Base-by-base conservation (phyloP, 2,329 filamentous ascomycete genomes). In the Paecilomyces dactylethromorphus region DNA sequence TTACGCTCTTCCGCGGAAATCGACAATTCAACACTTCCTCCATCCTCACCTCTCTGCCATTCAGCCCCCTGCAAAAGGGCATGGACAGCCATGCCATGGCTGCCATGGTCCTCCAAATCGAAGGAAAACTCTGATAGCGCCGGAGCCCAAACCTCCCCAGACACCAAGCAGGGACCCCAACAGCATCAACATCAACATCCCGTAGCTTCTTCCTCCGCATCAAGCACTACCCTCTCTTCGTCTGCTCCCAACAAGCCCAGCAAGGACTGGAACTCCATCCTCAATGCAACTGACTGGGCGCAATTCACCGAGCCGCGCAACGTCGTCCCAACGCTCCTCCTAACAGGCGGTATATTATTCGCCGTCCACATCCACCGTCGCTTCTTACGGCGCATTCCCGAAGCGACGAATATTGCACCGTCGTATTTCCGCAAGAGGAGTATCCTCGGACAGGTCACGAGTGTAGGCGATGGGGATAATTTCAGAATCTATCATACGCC, bases 401-500 rank as follows among this genome's bases (percentile, higher is more conserved):
- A 86, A 58, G 85, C 90, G 35, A 81, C 84, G 24, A 83, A 92
- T 70, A 88, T 99, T 65, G 85, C 86, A 54, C 89, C 91, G 1
- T 79, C 81, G 11, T 88, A 87, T 70, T 93, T 93, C 71, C 85
- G 90, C 53, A 86, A 81, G 61, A 83, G 90, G 66, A 92, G 85
- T 65, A 71, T 99, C 50, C 89, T 93, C 66, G 94, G 94, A 13
- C 84, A 84, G 62, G 94, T 97, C 50, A 97, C 93, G 12, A 92
- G 90, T 66, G 94, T 99, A 24, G 94, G 95, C 50, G 94, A 99
- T 81, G 95, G 92, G 3, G 94, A 99, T 75, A 93, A 93, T 71
- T 97, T 99, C 73, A 89, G 94, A 66, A 74, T 99, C 54, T 99
- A 89, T 72, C 94, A 99, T 74, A 97, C 92, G 0, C 94, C 94